Conservation (phyloP, 352 stramenopile species). For the Albugo candida region DNA sequence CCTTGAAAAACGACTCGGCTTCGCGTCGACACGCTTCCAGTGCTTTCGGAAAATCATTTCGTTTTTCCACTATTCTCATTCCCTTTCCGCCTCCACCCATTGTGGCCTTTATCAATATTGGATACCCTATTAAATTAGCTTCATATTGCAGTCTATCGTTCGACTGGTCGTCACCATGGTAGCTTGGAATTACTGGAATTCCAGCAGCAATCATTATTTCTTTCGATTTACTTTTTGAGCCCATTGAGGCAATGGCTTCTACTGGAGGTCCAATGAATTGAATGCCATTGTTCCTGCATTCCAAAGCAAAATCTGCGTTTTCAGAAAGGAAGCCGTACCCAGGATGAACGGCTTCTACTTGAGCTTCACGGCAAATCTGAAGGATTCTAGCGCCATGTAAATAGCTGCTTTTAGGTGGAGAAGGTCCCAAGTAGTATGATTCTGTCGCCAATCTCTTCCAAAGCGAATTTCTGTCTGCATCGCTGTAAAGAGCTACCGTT, state of each 20-base stretch:
- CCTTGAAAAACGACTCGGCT: constrained; percentile 75
- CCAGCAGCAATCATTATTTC: constrained; percentile 78
- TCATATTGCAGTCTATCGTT: constrained; percentile 53
- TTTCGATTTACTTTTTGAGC: constrained; percentile 84
- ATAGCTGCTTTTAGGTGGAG: constrained; percentile 54
- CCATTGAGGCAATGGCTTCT: constrained; percentile 80
- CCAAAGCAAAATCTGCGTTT: constrained; percentile 57
- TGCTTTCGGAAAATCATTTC: constrained; percentile 57
- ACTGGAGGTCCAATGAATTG: constrained; percentile 82
- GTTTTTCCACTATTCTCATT: constrained; percentile 80
- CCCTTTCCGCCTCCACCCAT: constrained; percentile 82
- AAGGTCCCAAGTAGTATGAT: constrained; percentile 43
- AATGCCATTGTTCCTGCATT: constrained; percentile 46
- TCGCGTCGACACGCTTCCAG: constrained; percentile 78
- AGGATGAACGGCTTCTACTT: constrained; percentile 71
- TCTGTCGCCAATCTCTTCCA: constrained; percentile 59
- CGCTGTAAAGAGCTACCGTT: constrained; percentile 82
- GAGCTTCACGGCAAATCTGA: constrained; percentile 31
- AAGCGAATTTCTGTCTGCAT: constrained; percentile 64
- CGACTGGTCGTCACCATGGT: constrained; percentile 79
- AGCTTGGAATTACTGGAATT: constrained; percentile 78
- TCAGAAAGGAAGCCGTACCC: constrained; percentile 85
- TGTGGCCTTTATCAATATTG: constrained; percentile 85
- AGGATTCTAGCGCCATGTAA: constrained; percentile 62
- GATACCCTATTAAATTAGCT: constrained; percentile 78